These are phyloP conservation scores for Megacollybia marginata DNA, from an alignment of 768 basidiomycete species.

Conservation along the genomic window DNA sequence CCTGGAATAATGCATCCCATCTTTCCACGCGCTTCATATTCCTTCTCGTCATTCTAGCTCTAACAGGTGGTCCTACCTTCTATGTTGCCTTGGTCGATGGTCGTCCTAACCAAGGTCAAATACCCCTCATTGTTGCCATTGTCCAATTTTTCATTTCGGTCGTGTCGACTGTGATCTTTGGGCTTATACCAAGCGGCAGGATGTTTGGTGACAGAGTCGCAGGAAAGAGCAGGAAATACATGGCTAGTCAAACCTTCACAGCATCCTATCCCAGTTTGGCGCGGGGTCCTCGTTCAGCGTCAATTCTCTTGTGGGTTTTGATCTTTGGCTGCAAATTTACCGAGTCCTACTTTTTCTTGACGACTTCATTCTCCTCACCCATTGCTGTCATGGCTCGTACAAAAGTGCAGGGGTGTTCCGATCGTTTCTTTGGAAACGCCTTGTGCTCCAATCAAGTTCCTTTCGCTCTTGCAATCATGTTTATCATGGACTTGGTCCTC, in stretches of 20 bases:
- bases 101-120: slow-evolving; percentile 43
- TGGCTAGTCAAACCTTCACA: slow-evolving; percentile 98
- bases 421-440: slow-evolving; percentile 70
- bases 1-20: slow-evolving; percentile 98
- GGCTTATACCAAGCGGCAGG: slow-evolving; percentile 87
- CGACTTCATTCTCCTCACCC: slow-evolving; percentile 92
- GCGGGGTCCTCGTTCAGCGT: slow-evolving; percentile 69
- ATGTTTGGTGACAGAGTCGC: slow-evolving; percentile 99
- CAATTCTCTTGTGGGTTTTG: slow-evolving; percentile 82
- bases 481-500: slow-evolving; percentile 93
- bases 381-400: slow-evolving; percentile 96
- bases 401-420: slow-evolving; percentile 84
- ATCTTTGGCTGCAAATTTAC: slow-evolving; percentile 95
- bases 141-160: slow-evolving; percentile 93
- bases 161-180: slow-evolving; percentile 75
- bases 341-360: slow-evolving; percentile 98
- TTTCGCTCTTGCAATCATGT: slow-evolving; percentile 97
- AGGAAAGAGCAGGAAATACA: slow-evolving; percentile 94
- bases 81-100: slow-evolving; percentile 87
- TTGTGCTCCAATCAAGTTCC: slow-evolving; percentile 90
- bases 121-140: slow-evolving; percentile 87
- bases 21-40: slow-evolving; percentile 90
- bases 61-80: slow-evolving; percentile 89
- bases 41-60: slow-evolving; percentile 83
- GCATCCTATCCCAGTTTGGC: slow-evolving; percentile 87